A percentile compares a stretch with the other conserved stretches of the same genome.
Conservation (phyloP, 805 yeast genomes). For the Cyberlindnera subsufficiens region DNA sequence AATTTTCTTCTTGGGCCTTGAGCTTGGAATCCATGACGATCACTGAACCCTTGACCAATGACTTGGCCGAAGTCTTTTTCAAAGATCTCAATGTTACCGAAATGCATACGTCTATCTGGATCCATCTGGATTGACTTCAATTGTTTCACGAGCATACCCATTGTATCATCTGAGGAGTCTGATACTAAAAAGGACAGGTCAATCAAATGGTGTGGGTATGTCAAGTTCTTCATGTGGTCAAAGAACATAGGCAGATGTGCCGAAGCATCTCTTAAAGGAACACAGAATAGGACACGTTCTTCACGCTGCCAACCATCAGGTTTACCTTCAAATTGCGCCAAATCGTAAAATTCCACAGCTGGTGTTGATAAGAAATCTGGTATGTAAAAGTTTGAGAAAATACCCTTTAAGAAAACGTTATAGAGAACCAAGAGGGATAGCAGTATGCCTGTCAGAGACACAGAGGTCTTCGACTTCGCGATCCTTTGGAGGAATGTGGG, state of each 20-base stretch:
- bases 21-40: slow-evolving; percentile 93
- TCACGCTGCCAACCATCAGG: slow-evolving; percentile 76
- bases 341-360: slow-evolving; percentile 64
- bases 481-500: neutral
- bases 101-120: slow-evolving; percentile 52
- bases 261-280: slow-evolving; percentile 90
- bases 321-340: slow-evolving; percentile 62
- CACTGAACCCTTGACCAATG: slow-evolving; percentile 89
- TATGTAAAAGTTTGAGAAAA: slow-evolving; percentile 20
- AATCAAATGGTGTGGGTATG: slow-evolving; percentile 83
- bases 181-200: slow-evolving; percentile 84
- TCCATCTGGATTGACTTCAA: slow-evolving; percentile 63
- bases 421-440: slow-evolving; percentile 11
- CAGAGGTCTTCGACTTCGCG: neutral
- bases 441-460: slow-evolving; percentile 11
- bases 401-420: slow-evolving; percentile 8
- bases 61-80: slow-evolving; percentile 93
- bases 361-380: slow-evolving; percentile 31
- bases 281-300: slow-evolving; percentile 80
- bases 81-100: slow-evolving; percentile 80
- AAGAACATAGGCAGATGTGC: slow-evolving; percentile 88
- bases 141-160: slow-evolving; percentile 57
- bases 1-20: slow-evolving; percentile 93
- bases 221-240: slow-evolving; percentile 68
- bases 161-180: slow-evolving; percentile 85